These are phyloP conservation scores for Cynanchum wilfordii DNA, from an alignment of 257 asterid species.

Conservation along the genomic window DNA sequence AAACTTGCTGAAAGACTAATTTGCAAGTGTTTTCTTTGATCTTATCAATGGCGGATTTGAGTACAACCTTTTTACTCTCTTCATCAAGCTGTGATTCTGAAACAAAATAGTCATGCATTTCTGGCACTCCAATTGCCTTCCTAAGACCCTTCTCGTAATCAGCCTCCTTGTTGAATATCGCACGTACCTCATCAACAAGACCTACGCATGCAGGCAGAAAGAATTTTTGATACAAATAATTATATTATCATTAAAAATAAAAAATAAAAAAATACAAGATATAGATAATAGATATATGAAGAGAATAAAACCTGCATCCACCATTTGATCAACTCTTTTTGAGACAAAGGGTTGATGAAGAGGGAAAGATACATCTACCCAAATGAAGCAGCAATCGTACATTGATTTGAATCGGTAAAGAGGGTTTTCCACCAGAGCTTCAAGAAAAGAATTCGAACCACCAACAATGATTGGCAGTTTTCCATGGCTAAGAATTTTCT, in stretches of 20 bases:
- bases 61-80: neutral
- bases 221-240: too few species aligned
- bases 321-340: constrained; percentile 64
- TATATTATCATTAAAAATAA: too few species aligned
- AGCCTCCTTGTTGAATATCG: constrained; percentile 4
- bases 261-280: too few species aligned
- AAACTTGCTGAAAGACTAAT: neutral
- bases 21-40: neutral
- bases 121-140: constrained; percentile 1
- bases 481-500: too few species aligned
- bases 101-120: neutral
- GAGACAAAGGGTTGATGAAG: constrained; percentile 42
- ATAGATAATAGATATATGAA: too few species aligned
- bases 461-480: too few species aligned
- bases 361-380: too few species aligned
- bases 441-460: too few species aligned
- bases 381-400: too few species aligned
- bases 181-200: constrained; percentile 20
- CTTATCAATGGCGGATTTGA: neutral
- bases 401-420: too few species aligned
- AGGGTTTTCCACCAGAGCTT: too few species aligned
- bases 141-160: constrained; percentile 7
- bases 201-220: too few species aligned
- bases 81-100: neutral
- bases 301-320: constrained; percentile 15